Base-by-base conservation (phyloP, 192 early-diverging fungal species). In the Backusella morwellensis region DNA sequence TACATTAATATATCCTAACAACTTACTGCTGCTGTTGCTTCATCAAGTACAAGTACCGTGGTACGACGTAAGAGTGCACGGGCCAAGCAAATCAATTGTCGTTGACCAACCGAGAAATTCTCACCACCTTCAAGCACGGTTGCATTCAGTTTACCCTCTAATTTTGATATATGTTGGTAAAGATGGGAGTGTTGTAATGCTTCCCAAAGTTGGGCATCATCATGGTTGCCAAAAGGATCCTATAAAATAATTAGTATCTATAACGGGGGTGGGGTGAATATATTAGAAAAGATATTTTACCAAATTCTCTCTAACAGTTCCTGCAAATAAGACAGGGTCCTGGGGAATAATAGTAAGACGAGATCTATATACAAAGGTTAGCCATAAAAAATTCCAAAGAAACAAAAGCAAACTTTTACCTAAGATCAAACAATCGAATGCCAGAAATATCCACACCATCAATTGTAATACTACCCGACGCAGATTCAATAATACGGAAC, bases 101-200 rank as follows among this genome's bases (percentile, higher is more conserved):
- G 77, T 77, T 95, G 93, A 34, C 92, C 93, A 40, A 91, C 85
- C 21, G 91, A 94, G 78, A 95, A 93, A 84, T 95, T 95, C 34
- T 87, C 82, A 17, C 95, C 95, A 35, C 90, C 87, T 66, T 95
- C 93, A 15, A 88, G 78, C 2, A 97, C 88, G 26, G 78, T 70
- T 1, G 85, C 82, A 26, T 95, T 93, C 14, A 95, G 83, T n/a
- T 87, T 88, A 23, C 86, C 89, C 3, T 87, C 84, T 34, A 93
- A 77, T 50, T 83, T 70, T 19, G 80, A 77, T 35, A 97, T 80
- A 66, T 89, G 81, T 6, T 83, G 75, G 81, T 92, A 91, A 26
- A 97, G 82, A 66, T 89, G 89, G 3, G 92, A 87, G 9, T 82
- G 81, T 75, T 91, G 88, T 4, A 96, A 79, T 0, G 86, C 91